phyloP scores from a whole-genome alignment of 169 alveolate species.

The Cryptosporidium canis region DNA sequence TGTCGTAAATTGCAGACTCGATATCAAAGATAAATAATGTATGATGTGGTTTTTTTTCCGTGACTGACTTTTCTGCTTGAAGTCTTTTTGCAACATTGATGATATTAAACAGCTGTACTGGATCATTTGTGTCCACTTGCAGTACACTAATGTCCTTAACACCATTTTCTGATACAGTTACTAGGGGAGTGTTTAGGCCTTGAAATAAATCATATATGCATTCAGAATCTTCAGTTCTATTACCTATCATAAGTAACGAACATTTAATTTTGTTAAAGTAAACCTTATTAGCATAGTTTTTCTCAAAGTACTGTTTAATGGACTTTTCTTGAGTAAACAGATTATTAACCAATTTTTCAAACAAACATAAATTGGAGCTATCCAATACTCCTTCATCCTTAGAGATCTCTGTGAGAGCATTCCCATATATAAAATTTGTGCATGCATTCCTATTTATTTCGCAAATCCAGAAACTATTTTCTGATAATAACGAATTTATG shows the following conservation, averaged over 20 bases:
- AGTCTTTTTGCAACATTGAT: conserved; percentile 50
- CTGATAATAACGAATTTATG: not conserved
- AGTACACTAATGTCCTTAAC: not conserved
- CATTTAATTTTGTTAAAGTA: conserved; percentile 18
- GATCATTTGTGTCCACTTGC: conserved; percentile 49
- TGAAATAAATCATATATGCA: conserved; percentile 38
- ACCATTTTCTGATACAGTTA: not conserved
- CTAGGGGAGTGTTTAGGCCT: conserved; percentile 36
- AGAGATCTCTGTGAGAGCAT: not conserved
- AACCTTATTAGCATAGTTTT: not conserved
- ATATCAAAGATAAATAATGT: conserved; percentile 32
- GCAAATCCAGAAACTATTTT: conserved; percentile 3
- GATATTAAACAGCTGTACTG: conserved; percentile 40
- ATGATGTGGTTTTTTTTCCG: not conserved
- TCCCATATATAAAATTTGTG: conserved; percentile 3
- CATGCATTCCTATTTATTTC: not conserved
- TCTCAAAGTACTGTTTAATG: not conserved
- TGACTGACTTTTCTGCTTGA: conserved; percentile 13
- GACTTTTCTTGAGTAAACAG: not conserved
- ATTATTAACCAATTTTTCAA: conserved; percentile 6
- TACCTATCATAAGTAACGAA: conserved; percentile 12
- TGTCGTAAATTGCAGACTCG: conserved; percentile 9
- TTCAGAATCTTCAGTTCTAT: not conserved
- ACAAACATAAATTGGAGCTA: not conserved
- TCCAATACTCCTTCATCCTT: not conserved